Conservation (phyloP, 345 rosid genomes). For the Arabis hirsuta region DNA sequence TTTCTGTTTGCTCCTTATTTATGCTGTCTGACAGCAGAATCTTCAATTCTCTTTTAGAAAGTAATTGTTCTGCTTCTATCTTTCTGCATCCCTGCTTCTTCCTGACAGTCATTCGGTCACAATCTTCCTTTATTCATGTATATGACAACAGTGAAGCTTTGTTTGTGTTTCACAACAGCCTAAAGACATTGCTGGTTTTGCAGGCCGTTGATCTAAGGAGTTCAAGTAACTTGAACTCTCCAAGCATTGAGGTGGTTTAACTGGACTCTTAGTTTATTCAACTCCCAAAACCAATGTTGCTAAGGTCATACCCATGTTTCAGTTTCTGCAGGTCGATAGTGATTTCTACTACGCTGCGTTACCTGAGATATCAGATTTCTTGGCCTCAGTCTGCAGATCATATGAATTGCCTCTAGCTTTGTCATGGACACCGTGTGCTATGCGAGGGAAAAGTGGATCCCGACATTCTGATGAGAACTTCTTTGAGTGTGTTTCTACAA, state of each 20-base stretch:
- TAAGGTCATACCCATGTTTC: slow-evolving; percentile 41
- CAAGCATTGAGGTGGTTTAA: slow-evolving; percentile 56
- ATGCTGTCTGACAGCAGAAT: background rate
- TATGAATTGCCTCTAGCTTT: slow-evolving; percentile 77
- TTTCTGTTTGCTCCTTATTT: background rate
- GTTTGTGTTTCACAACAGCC: slow-evolving; percentile 26
- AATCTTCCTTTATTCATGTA: background rate
- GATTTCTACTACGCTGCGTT: slow-evolving; percentile 57
- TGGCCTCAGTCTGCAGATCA: slow-evolving; percentile 62
- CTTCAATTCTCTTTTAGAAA: slow-evolving; percentile 10
- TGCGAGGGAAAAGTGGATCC: slow-evolving; percentile 69
- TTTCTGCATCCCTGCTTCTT: background rate
- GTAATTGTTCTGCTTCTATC: slow-evolving; percentile 19
- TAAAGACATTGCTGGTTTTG: slow-evolving; percentile 39
- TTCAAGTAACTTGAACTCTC: slow-evolving; percentile 57
- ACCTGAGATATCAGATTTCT: slow-evolving; percentile 59
- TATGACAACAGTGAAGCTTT: background rate
- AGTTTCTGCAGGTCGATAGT: slow-evolving; percentile 57
- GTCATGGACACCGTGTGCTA: slow-evolving; percentile 76
- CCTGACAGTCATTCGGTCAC: background rate
- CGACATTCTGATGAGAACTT: slow-evolving; percentile 69
- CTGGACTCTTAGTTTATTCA: slow-evolving; percentile 23
- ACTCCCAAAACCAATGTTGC: slow-evolving; percentile 21
- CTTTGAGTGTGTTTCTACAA: slow-evolving; percentile 61
- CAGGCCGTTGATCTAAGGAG: slow-evolving; percentile 88